Evolutionary conservation across 2,329 filamentous ascomycete species (phyloP).

Genomic region (Aspergillus fumigatiaffinis): DNA sequence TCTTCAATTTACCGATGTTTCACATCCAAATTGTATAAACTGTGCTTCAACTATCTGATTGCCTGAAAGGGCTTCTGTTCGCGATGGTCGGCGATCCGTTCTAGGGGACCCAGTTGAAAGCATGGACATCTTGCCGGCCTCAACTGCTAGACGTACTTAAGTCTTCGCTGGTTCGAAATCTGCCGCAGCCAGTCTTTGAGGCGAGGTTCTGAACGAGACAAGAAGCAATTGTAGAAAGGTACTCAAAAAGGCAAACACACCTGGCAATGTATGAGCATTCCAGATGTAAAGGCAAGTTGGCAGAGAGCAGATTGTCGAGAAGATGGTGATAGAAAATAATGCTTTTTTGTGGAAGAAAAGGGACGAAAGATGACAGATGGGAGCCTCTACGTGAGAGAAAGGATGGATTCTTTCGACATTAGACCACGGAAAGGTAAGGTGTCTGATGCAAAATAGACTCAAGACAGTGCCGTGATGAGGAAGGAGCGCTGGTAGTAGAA

Average conservation of each 20-base stretch:
- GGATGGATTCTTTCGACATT: slow-evolving; percentile 2
- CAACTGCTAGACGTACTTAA: background rate
- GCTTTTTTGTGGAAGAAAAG: slow-evolving; percentile 6
- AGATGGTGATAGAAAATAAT: no score
- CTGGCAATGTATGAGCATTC: slow-evolving; percentile 20
- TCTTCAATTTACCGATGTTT: slow-evolving; percentile 24
- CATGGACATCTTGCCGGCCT: slow-evolving; percentile 25
- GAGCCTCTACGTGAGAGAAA: slow-evolving; percentile 19
- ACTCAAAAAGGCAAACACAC: slow-evolving; percentile 11
- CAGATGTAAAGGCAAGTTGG: slow-evolving; percentile 21
- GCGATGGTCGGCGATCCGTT: slow-evolving; percentile 21
- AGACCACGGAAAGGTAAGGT: slow-evolving; percentile 2
- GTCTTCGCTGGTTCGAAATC: background rate
- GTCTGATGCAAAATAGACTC: slow-evolving; percentile 1
- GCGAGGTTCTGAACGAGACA: slow-evolving; percentile 6
- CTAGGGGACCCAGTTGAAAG: slow-evolving; percentile 21
- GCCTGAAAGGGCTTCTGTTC: slow-evolving; percentile 15
- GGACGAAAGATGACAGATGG: slow-evolving; percentile 16
- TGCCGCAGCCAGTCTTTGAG: background rate
- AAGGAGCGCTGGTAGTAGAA: slow-evolving; percentile 22
- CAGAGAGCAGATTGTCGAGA: slow-evolving; percentile 17
- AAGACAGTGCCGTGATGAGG: slow-evolving; percentile 6
- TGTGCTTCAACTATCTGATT: slow-evolving; percentile 17
- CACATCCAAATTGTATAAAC: slow-evolving; percentile 17
- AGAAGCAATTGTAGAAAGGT: slow-evolving; percentile 9